A percentile compares a stretch with the other conserved stretches of the same genome.
Conservation (phyloP, 225 moss, liverwort and hornwort genomes). For the Thuidium tamariscinum region DNA sequence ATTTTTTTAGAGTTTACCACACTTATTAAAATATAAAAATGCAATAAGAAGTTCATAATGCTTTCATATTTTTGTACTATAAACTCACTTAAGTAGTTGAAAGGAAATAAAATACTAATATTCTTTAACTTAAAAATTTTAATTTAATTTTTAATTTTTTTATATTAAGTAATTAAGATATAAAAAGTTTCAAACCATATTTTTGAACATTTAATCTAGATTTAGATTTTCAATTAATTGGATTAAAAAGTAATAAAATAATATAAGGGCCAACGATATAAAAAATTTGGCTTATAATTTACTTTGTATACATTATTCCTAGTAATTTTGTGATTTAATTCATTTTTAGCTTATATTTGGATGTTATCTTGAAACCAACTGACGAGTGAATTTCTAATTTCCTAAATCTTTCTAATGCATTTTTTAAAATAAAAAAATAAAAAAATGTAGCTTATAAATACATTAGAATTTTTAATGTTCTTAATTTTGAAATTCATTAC, state of each 20-base stretch:
- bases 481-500: background rate
- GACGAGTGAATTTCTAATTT: background rate
- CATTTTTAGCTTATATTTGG: background rate
- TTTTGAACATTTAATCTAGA: background rate
- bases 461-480: fast-evolving
- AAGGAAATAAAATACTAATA: background rate
- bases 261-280: background rate
- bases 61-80: background rate
- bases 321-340: background rate
- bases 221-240: background rate
- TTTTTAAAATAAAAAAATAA: background rate
- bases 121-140: background rate
- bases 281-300: background rate
- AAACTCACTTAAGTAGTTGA: background rate
- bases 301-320: background rate
- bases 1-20: fast-evolving
- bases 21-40: background rate
- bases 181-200: no score
- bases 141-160: no score
- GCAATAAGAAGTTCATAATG: background rate
- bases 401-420: background rate
- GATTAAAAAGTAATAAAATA: background rate
- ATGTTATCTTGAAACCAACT: background rate
- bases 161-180: background rate
- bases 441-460: background rate